These are phyloP conservation scores for Fomitopsis pinicola DNA, from an alignment of 1,284 basidiomycete species.

Conservation along the genomic window DNA sequence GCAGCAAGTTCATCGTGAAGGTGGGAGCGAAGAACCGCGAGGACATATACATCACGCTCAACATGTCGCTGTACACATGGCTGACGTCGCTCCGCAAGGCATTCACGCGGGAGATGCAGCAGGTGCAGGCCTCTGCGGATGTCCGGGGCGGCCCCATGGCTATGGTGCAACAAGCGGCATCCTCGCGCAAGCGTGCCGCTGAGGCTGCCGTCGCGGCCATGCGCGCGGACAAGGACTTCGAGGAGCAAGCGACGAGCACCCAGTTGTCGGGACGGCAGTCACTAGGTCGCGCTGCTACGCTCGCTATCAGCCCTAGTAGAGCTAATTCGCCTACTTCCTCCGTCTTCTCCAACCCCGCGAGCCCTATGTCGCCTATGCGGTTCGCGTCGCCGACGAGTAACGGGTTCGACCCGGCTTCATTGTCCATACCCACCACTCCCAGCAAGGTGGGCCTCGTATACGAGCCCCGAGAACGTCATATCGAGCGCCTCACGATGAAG, in stretches of 20 bases:
- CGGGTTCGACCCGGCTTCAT: conserved; percentile 4
- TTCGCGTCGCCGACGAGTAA: conserved; percentile 4
- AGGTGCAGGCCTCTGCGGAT: conserved; percentile 56
- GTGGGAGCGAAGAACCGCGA: conserved; percentile 52
- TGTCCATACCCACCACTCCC: neutral
- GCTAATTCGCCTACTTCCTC: neutral
- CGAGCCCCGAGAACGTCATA: conserved; percentile 48
- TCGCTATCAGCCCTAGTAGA: neutral
- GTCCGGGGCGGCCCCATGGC: conserved; percentile 30
- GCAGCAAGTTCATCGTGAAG: conserved; percentile 59
- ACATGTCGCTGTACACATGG: conserved; percentile 78
- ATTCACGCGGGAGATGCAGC: conserved; percentile 69
- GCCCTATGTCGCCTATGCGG: conserved; percentile 5
- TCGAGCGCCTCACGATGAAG: conserved; percentile 74
- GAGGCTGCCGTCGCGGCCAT: conserved; percentile 5
- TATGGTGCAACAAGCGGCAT: conserved; percentile 9
- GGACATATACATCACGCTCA: conserved; percentile 78
- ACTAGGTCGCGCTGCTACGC: neutral
- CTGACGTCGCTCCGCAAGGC: conserved; percentile 71
- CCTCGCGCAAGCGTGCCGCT: conserved; percentile 21
- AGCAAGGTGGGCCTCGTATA: conserved; percentile 38
- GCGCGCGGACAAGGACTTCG: conserved; percentile 2
- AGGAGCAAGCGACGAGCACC: neutral
- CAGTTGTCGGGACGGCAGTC: neutral
- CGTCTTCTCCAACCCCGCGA: neutral